These are phyloP conservation scores for Phaffomyces antillensis DNA, from an alignment of 805 yeast genomes.

Conservation along the genomic window DNA sequence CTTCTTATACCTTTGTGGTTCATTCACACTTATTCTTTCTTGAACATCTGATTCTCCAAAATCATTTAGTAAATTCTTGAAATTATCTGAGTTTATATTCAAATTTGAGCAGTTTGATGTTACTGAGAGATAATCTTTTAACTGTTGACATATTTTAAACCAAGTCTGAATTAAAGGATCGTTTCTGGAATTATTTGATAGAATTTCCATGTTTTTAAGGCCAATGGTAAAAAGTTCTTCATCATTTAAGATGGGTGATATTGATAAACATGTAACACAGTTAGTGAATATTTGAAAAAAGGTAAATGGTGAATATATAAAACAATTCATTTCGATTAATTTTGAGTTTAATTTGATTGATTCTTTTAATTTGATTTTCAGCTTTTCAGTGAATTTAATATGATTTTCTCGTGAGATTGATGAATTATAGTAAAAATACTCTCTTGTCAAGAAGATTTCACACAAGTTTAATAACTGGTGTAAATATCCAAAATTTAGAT, in stretches of 20 bases:
- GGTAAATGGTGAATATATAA: conserved; percentile 33
- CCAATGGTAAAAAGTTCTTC: conserved; percentile 20
- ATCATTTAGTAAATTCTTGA: conserved; percentile 24
- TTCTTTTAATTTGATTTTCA: conserved; percentile 21
- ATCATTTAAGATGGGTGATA: conserved; percentile 25
- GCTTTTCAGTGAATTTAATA: conserved; percentile 22
- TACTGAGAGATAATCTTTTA: conserved; percentile 21
- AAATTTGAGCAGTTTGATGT: conserved; percentile 1
- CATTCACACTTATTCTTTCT: conserved; percentile 15
- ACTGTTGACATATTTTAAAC: conserved; percentile 23
- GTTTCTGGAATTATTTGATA: conserved; percentile 23
- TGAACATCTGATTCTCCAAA: conserved; percentile 26
- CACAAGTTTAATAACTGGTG: conserved; percentile 28
- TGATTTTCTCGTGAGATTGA: conserved; percentile 27
- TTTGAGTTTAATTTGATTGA: conserved; percentile 21
- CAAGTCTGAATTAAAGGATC: conserved; percentile 29
- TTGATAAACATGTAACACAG: conserved; percentile 28
- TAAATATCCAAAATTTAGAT: conserved; percentile 30
- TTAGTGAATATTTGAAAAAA: conserved; percentile 31
- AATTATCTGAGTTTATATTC: conserved; percentile 14
- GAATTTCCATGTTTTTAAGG: conserved; percentile 19
- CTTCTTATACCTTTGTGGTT: conserved; percentile 7
- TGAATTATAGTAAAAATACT: conserved; percentile 28
- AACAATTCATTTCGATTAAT: conserved; percentile 19
- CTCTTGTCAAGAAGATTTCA: conserved; percentile 29